A percentile compares a stretch with the other conserved stretches of the same genome.
Conservation (phyloP, 2,329 filamentous ascomycete genomes). For the Alternaria longipes region DNA sequence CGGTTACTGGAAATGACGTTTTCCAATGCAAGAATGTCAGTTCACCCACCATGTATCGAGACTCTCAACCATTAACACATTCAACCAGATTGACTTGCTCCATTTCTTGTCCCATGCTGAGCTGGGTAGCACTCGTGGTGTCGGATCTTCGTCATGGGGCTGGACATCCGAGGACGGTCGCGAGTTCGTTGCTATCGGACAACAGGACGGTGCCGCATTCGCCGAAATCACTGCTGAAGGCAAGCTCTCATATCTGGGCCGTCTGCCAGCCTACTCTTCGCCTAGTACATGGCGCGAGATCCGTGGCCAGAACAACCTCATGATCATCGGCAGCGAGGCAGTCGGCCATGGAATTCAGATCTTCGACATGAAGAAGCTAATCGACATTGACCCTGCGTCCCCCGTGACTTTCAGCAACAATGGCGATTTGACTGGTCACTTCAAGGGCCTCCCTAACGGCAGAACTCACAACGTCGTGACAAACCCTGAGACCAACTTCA, state of each 20-base stretch:
- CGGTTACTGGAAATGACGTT: constrained; percentile 44
- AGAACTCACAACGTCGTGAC: constrained; percentile 52
- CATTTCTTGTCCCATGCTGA: constrained; percentile 65
- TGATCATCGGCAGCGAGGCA: constrained; percentile 55
- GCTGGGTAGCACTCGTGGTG: constrained; percentile 59
- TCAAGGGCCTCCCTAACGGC: constrained; percentile 46
- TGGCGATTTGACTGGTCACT: constrained; percentile 47
- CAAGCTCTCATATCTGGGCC: constrained; percentile 63
- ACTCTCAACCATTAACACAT: constrained; percentile 9
- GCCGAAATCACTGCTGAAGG: constrained; percentile 62
- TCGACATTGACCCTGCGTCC: constrained; percentile 44
- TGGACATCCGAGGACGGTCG: constrained; percentile 63
- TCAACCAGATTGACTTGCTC: constrained; percentile 61
- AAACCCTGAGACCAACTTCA: constrained; percentile 50
- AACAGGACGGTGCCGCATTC: constrained; percentile 65
- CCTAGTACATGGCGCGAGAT: constrained; percentile 65
- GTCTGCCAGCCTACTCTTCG: constrained; percentile 59
- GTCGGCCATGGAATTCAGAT: constrained; percentile 66
- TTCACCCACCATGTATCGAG: too few species aligned
- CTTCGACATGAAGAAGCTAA: constrained; percentile 67
- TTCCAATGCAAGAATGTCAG: constrained; percentile 47
- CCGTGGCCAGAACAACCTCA: constrained; percentile 54
- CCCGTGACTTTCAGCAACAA: constrained; percentile 48
- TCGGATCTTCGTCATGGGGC: constrained; percentile 62
- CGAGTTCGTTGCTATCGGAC: constrained; percentile 65